Base-by-base conservation (phyloP, 768 basidiomycete species). In the Dentipellis fragilis region DNA sequence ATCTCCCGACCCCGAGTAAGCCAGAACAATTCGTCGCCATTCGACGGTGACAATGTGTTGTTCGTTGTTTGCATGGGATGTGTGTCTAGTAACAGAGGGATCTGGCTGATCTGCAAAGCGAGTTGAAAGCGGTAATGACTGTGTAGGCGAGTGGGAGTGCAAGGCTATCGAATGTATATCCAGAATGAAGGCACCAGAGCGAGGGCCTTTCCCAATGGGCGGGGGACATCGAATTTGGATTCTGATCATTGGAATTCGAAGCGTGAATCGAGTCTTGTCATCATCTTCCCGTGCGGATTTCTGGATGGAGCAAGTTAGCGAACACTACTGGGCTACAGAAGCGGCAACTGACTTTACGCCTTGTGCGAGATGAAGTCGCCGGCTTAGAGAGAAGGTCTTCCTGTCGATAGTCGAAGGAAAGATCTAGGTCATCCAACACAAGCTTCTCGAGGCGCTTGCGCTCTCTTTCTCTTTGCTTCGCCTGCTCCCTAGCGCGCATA, bases 111-210 rank as follows among this genome's bases (percentile, higher is more conserved):
- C 52, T 11, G 42, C 42, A 11, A 53, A 53, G 12, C 42, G 37
- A 10, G 40, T 40, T 12, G 40, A 22, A 19, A 9, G 52, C 22
- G 21, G 37, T 6, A n/a, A 23, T 11, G 22, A 4, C 5, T 40
- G 19, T 8, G 40, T 8, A 22, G 52, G n/a, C 12, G 21, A 10
- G 36, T 22, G 49, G 39, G 69, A 73, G 51, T 64, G 68, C 16
- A 84, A 57, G 7, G 56, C 66, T 19, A 88, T 60, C 52, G 74
- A 72, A 63, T 84, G 80, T 1, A 88, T 52, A 62, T 90, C 87
- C 36, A 88, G 23, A 14, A 87, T 69, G 4, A 89, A 58, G 22
- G 80, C 78, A 4, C 92, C 90, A 46, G 90, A 90, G 22, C 87
- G 80, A 16, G 73, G 74, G 7, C 65, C 39, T 22, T 61, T 68